phyloP scores from a whole-genome alignment of 2,329 filamentous ascomycete species.

The Berkeleyomyces rouxiae region DNA sequence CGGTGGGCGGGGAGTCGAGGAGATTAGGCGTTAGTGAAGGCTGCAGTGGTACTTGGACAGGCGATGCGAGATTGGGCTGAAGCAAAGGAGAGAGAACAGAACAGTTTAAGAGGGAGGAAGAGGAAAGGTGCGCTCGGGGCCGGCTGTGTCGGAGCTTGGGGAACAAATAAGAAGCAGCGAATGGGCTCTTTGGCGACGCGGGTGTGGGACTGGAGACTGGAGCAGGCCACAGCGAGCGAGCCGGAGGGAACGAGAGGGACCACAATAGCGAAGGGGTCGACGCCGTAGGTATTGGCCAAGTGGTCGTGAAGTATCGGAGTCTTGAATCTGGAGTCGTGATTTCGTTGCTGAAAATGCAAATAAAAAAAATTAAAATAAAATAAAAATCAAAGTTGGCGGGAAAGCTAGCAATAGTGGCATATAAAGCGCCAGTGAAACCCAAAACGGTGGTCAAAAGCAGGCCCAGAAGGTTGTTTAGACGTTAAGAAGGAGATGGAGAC shows the following conservation, averaged over 20 bases:
- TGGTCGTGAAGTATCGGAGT: too few species aligned
- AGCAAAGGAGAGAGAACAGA: background rate
- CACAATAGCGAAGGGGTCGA: too few species aligned
- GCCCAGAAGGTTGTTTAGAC: background rate
- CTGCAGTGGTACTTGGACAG: background rate
- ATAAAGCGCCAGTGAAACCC: background rate
- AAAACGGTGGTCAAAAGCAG: constrained; percentile 3
- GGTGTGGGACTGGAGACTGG: background rate
- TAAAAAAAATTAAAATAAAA: background rate
- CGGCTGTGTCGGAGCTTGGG: constrained; percentile 4
- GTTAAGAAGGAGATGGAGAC: background rate
- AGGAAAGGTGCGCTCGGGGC: background rate
- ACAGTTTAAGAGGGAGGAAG: background rate
- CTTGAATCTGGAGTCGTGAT: background rate
- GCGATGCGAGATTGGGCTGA: background rate
- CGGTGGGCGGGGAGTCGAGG: background rate
- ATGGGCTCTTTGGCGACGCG: background rate
- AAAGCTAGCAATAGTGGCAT: background rate
- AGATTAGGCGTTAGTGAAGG: background rate
- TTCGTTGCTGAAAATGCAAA: background rate
- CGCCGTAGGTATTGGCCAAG: too few species aligned
- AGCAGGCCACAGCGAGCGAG: background rate
- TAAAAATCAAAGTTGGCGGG: background rate
- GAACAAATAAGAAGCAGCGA: background rate
- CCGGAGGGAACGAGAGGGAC: background rate